Evolutionary conservation across 1,139 yeast genomes (phyloP), one percentile per base, ranked within the genome.

Genomic region (Taphrina confusa): DNA sequence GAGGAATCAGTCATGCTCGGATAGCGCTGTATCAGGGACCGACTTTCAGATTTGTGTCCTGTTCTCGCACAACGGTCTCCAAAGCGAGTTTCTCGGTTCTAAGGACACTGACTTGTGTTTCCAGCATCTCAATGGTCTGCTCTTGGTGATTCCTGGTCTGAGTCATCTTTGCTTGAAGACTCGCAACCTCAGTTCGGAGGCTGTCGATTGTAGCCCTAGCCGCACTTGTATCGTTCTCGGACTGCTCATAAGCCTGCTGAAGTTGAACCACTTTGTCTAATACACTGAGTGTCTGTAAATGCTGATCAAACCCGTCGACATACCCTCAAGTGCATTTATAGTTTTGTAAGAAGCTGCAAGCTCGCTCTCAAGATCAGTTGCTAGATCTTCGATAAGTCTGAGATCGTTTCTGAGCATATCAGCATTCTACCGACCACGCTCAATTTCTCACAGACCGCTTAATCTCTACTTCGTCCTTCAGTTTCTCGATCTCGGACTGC

Each of bases 71-170:
- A 37, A 37, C 25, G 25, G 18, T 37, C 8, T 37, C 42, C 25
- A 37, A 18, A 12, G 42, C 6, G 25, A 6, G n/a, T n/a, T 37
- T 37, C n/a, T 37, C 42, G n/a, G 42, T 25, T 25, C n/a, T 37
- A 25, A 37, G 42, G n/a, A 37, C 42, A n/a, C 25, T 37, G 42
- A 37, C 42, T 37, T 37, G 42, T 37, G 42, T 37, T 18, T 37
- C 25, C 23, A 37, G 20, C 42, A 37, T 37, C 8, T 18, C 25
- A 2, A 9, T 25, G 3, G 42, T n/a, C 25, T 37, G 42, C 42
- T 37, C 42, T 9, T 37, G 42, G n/a, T 37, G 42, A 18, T 22
- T 25, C n/a, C 25, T 37, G 20, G 42, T 5, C n/a, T 37, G 42
- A 9, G n/a, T 22, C 42, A 37, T 37, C 42, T 37, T 37, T 6